Base-by-base conservation (phyloP, 768 basidiomycete species). In the Trichaptum fuscoviolaceum region DNA sequence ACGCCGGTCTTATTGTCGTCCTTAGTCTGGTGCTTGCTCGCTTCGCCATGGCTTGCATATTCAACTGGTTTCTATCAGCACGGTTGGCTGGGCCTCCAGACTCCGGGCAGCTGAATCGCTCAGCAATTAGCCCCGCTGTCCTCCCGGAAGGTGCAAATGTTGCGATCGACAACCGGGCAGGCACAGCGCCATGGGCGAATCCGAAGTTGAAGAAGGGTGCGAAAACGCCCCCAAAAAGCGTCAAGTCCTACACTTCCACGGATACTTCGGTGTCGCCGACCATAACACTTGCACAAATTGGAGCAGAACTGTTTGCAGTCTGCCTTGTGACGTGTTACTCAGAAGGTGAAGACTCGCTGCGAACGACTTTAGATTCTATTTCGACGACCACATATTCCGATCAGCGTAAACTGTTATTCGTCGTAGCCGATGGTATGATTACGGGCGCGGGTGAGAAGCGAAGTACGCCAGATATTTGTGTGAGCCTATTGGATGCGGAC, bases 401-500 rank as follows among this genome's bases (percentile, higher is more conserved):
- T 77, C 81, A 87, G 57, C 84, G 97, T 67, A 99, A 99, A 75
- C 81, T 99, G 24, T 76, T 99, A 62, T 96, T 98, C 75, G 82
- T 99, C 66, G 91, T 99, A 12, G 95, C 95, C 61, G 97, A 99
- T 75, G 97, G 97, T 1, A 97, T 99, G 94, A 95, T 99, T 70
- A 99, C 96, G 0, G 97, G 97, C 35, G 91, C 90, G 4, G 97
- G 97, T 36, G 97, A 99, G 82, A 96, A 95, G 79, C 83, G 81
- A 71, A 95, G 93, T 69, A 99, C 97, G 7, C 97, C 97, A 7
- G 97, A 99, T 75, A 95, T 95, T 60, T 99, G 96, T 73, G 96
- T 99, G 57, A 83, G 88, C 57, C 75, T 99, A 65, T 76, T 99
- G 62, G 95, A 99, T 71, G 92, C 92, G 3, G 97, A 99, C 76